Base-by-base conservation (phyloP, 352 stramenopile genomes). In the Globisporangium paroecandrum region DNA sequence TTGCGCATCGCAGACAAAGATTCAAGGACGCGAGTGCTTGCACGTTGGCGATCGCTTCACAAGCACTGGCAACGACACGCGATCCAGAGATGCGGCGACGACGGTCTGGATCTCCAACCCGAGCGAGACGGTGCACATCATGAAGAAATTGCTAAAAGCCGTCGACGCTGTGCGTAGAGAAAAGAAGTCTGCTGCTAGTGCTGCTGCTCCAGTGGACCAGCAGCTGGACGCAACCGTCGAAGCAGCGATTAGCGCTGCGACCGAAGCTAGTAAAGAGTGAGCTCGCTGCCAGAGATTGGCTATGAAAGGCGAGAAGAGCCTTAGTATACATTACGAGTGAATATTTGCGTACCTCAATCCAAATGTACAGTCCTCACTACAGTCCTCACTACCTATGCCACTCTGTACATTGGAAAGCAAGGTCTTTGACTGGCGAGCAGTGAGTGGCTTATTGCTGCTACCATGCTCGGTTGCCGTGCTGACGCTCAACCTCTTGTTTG, bases 101-200 rank as follows among this genome's bases (percentile, higher is more conserved):
- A 98, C 93, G 32, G 91, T 98, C 58, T 99, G 97, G 96, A 95
- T 99, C 62, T 98, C 92, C 2, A 89, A 93, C 71, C 97, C 97
- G 18, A 82, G 93, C 32, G 97, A 99, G 70, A 99, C 97, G 6
- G 94, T 89, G 13, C 96, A 98, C 66, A 93, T 99, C 71, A 89
- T 99, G 66, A 97, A 97, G 64, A 89, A 87, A 56, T 84, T 99
- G 68, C 71, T 99, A 54, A 73, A 81, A 51, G 78, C 70, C 0
- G 87, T 93, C 64, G 82, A 93, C 51, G 36, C 60, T 6, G 75
- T 64, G 47, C 78, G 74, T 22, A 65, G 74, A 38, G 69, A 81
- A 43, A 75, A 83, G 18, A 74, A 85, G 9, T 20, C 34, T 32
- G 36, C 13, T 9, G 12, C 24, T 34, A 38, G 22, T 36, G 36